Conservation (phyloP, 2,329 filamentous ascomycete species). For the Aspergillus sp. region DNA sequence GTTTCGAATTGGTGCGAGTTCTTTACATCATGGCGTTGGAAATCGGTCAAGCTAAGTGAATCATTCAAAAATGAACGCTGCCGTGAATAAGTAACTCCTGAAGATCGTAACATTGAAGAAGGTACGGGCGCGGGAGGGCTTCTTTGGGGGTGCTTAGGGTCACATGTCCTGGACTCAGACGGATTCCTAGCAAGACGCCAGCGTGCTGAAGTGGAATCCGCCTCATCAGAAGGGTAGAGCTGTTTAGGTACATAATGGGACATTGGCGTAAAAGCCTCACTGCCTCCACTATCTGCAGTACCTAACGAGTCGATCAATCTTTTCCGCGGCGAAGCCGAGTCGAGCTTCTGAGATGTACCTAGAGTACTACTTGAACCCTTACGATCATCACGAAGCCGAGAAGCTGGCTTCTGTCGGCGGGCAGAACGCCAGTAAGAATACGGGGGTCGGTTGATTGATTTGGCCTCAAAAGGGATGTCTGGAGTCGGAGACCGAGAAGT, state of each 20-base stretch:
- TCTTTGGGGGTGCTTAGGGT: background rate
- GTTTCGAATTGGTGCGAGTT: constrained; percentile 3
- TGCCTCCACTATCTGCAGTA: constrained; percentile 10
- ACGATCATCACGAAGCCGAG: background rate
- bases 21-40: constrained; percentile 7
- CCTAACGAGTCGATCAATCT: constrained; percentile 38
- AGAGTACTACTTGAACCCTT: background rate
- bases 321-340: constrained; percentile 23
- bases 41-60: constrained; percentile 26
- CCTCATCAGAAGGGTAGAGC: background rate
- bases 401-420: background rate
- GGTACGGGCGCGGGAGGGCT: constrained; percentile 17
- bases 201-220: background rate
- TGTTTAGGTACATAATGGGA: background rate
- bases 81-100: constrained; percentile 59
- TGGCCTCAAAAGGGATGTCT: background rate
- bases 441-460: background rate
- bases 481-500: background rate
- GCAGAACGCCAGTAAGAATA: background rate
- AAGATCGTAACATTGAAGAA: constrained; percentile 31
- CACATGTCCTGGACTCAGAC: background rate
- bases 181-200: background rate
- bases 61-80: constrained; percentile 62
- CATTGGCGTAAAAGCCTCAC: background rate
- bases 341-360: background rate